Evolutionary conservation across 2,329 filamentous ascomycete species (phyloP).

Genomic region (Fusarium sp.): DNA sequence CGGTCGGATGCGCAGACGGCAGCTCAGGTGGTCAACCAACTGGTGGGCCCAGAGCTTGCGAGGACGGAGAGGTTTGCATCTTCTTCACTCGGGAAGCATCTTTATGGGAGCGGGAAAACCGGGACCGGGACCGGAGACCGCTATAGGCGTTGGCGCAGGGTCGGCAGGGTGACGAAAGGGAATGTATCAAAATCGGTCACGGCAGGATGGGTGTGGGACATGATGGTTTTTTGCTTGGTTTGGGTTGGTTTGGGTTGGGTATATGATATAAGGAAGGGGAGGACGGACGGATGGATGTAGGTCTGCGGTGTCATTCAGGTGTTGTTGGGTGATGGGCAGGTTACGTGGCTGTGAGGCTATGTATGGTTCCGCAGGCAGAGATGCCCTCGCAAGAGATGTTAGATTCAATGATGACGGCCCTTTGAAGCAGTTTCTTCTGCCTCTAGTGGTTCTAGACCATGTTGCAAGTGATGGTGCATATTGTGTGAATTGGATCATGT

Average conservation of each 20-base stretch:
- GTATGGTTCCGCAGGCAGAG: conserved; percentile 17
- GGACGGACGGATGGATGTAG: not conserved
- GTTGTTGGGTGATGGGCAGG: conserved; percentile 9
- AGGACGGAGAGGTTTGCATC: conserved; percentile 10
- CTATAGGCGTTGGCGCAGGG: conserved; percentile 42
- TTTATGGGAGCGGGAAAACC: conserved; percentile 23
- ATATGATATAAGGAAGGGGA: conserved; percentile 32
- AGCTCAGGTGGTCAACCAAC: not conserved
- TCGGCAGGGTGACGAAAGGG: conserved; percentile 36
- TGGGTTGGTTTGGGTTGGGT: conserved; percentile 37
- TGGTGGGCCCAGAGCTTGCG: conserved; percentile 3
- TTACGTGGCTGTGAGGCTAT: conserved; percentile 19
- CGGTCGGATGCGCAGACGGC: not conserved
- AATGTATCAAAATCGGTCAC: conserved; percentile 41
- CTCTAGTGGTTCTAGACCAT: not conserved
- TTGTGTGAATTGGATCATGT: not conserved
- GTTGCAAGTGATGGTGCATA: not conserved
- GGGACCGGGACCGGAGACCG: conserved; percentile 29
- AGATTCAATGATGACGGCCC: conserved; percentile 28
- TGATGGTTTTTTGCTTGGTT: conserved; percentile 13
- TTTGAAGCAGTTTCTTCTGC: conserved; percentile 8
- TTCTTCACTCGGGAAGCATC: conserved; percentile 29
- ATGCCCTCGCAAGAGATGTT: conserved; percentile 20
- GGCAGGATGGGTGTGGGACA: conserved; percentile 25
- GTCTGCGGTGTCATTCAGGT: conserved; percentile 11